A percentile compares a stretch with the other conserved stretches of the same genome.
Conservation (phyloP, 768 basidiomycete genomes). For the Nevesoporus exiguus region DNA sequence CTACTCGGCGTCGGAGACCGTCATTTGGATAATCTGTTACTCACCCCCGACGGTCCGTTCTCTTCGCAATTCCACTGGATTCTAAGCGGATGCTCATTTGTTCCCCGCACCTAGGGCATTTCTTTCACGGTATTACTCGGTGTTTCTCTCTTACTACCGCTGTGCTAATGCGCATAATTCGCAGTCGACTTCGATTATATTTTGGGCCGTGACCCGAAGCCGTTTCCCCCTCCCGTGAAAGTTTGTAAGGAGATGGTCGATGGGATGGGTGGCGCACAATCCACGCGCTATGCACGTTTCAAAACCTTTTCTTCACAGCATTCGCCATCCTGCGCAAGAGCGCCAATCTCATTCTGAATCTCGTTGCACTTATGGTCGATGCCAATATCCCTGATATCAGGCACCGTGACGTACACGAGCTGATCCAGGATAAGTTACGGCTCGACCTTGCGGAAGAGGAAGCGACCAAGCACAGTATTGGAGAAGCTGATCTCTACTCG, state of each 20-base stretch:
- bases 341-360: slow-evolving; percentile 93
- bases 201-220: slow-evolving; percentile 94
- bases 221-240: slow-evolving; percentile 96
- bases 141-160: background rate
- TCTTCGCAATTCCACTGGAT: background rate
- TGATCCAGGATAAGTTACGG: slow-evolving; percentile 96
- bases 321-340: slow-evolving; percentile 95
- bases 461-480: slow-evolving; percentile 93
- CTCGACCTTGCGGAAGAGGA: slow-evolving; percentile 93
- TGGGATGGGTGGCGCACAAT: slow-evolving; percentile 96
- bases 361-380: slow-evolving; percentile 96
- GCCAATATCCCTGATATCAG: slow-evolving; percentile 98
- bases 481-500: slow-evolving; percentile 55
- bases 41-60: slow-evolving; percentile 80
- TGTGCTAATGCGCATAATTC: slow-evolving; percentile 9
- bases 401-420: slow-evolving; percentile 78
- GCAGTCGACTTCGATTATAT: slow-evolving; percentile 98
- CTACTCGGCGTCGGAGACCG: slow-evolving; percentile 95
- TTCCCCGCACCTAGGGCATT: slow-evolving; percentile 56
- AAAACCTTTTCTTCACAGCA: slow-evolving; percentile 95
- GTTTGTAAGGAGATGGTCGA: slow-evolving; percentile 99
- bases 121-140: slow-evolving; percentile 84
- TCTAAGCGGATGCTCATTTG: slow-evolving; percentile 1
- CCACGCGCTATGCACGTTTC: slow-evolving; percentile 94
- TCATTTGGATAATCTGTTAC: slow-evolving; percentile 90